Conservation (phyloP, 2,329 filamentous ascomycete species). For the Fusarium albosuccineum region DNA sequence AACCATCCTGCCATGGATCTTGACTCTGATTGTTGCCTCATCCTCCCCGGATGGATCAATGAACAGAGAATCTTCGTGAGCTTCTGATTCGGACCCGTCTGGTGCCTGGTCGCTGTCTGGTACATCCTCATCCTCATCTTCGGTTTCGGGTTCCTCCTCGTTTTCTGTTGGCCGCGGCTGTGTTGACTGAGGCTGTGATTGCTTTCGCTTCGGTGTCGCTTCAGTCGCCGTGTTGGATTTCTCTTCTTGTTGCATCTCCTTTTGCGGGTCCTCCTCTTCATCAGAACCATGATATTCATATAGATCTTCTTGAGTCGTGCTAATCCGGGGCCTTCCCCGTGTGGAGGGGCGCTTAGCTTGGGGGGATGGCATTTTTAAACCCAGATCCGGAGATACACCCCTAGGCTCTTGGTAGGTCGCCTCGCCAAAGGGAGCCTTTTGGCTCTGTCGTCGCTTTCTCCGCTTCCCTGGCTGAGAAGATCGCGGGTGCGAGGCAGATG, state of each 20-base stretch:
- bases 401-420: constrained; percentile 4
- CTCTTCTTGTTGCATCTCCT: not conserved
- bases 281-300: constrained; percentile 7
- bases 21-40: constrained; percentile 10
- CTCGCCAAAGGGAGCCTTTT: constrained; percentile 26
- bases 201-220: not conserved
- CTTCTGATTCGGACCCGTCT: constrained; percentile 1
- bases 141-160: not conserved
- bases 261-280: constrained; percentile 1
- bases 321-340: not conserved
- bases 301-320: not conserved
- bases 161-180: not conserved
- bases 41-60: constrained; percentile 26
- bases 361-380: constrained; percentile 7
- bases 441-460: constrained; percentile 19
- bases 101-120: constrained; percentile 1
- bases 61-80: constrained; percentile 37
- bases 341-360: not conserved
- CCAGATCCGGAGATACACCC: constrained; percentile 29
- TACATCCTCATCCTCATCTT: not conserved
- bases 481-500: not conserved
- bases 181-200: not conserved
- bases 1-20: constrained; percentile 20
- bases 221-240: not conserved
- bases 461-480: not conserved